Evolutionary conservation across 2,329 filamentous ascomycete genomes (phyloP).

Genomic region (Fusarium paranaense): DNA sequence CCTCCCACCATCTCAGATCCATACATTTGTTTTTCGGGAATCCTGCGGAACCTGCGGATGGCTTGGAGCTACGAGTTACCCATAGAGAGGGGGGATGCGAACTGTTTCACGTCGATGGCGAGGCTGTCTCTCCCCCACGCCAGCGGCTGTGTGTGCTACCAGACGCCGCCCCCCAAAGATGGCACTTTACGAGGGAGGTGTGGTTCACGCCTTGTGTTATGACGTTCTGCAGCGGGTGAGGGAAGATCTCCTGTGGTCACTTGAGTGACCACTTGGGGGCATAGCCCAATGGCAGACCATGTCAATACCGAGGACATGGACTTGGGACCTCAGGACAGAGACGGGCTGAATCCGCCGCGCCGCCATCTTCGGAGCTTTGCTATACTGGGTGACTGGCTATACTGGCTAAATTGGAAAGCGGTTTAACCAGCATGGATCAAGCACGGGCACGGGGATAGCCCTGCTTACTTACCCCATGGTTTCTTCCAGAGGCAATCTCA

Average conservation of each 20-base stretch:
- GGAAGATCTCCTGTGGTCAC: constrained; percentile 16
- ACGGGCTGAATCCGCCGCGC: constrained; percentile 27
- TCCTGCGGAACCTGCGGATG: constrained; percentile 25
- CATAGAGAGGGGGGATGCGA: constrained; percentile 15
- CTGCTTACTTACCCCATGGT: constrained; percentile 11
- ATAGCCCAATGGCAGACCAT: constrained; percentile 33
- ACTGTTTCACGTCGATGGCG: constrained; percentile 23
- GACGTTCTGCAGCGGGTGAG: constrained; percentile 25
- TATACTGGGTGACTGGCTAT: neutral
- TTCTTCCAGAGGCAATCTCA: constrained; percentile 11
- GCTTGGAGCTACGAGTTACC: constrained; percentile 17
- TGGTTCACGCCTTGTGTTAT: constrained; percentile 20
- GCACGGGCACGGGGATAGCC: constrained; percentile 9
- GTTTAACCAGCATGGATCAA: constrained; percentile 16
- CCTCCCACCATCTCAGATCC: constrained; percentile 37
- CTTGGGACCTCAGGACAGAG: constrained; percentile 38
- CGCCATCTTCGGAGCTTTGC: constrained; percentile 16
- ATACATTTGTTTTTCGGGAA: constrained; percentile 32
- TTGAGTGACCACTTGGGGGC: constrained; percentile 18
- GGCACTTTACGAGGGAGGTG: constrained; percentile 11
- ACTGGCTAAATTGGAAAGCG: constrained; percentile 4
- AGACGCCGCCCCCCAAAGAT: constrained; percentile 15
- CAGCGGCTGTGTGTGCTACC: constrained; percentile 17
- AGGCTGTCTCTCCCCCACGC: constrained; percentile 24
- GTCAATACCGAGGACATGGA: constrained; percentile 47